A percentile compares a stretch with the other conserved stretches of the same genome.
Conservation (phyloP, 805 yeast species). For the Schizosaccharomyces cryophilus region DNA sequence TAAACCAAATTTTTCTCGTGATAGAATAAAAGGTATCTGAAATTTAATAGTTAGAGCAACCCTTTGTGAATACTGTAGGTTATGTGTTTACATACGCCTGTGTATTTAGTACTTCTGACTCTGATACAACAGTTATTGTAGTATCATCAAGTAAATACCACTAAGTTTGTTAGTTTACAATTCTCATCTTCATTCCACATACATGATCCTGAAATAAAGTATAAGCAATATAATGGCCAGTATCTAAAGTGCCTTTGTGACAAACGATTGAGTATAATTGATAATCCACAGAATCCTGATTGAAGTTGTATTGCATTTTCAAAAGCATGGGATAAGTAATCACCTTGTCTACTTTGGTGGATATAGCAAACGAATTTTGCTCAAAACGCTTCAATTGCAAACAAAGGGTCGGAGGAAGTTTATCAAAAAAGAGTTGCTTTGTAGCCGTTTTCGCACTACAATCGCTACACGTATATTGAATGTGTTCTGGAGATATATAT, state of each 20-base stretch:
- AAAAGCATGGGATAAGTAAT: neutral
- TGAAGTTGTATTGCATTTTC: neutral
- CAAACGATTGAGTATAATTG: conserved; percentile 71
- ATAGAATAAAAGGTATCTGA: conserved; percentile 8
- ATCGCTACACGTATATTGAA: neutral
- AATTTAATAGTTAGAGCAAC: neutral
- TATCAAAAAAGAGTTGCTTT: conserved; percentile 44
- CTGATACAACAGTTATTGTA: conserved; percentile 39
- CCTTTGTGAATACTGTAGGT: neutral
- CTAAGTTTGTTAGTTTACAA: conserved; percentile 7
- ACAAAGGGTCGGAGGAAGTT: conserved; percentile 52
- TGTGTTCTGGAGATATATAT: neutral
- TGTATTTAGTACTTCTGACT: conserved; percentile 38
- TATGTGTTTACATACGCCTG: conserved; percentile 35
- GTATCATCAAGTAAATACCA: conserved; percentile 92
- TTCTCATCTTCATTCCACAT: neutral
- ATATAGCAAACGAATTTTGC: neutral
- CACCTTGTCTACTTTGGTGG: conserved; percentile 14
- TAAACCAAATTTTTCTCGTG: neutral
- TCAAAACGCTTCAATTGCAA: conserved; percentile 41
- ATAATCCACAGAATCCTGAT: conserved; percentile 22
- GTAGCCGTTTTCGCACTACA: conserved; percentile 29
- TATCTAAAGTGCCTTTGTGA: conserved; percentile 79
- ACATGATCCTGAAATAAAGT: conserved; percentile 32
- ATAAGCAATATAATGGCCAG: conserved; percentile 79